phyloP scores from a whole-genome alignment of 2,329 filamentous ascomycete species.

The Corniculantispora saksenae region DNA sequence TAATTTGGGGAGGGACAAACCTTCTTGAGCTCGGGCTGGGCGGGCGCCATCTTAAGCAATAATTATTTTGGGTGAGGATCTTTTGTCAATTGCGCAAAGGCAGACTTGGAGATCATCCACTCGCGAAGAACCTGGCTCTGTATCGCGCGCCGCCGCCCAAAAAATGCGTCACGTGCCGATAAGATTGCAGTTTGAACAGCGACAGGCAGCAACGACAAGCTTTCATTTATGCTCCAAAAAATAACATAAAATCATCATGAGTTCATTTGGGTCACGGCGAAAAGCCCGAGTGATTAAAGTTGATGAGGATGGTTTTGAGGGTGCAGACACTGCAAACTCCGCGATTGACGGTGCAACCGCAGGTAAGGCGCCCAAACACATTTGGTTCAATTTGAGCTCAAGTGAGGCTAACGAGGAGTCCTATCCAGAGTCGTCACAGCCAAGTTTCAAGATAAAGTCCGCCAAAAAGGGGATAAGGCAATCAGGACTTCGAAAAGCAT shows the following conservation, averaged over 20 bases:
- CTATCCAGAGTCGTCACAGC: constrained; percentile 36
- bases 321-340: constrained; percentile 22
- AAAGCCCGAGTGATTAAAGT: constrained; percentile 78
- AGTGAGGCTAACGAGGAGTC: constrained; percentile 18
- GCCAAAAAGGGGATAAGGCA: constrained; percentile 57
- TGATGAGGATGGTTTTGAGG: constrained; percentile 62
- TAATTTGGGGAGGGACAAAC: constrained; percentile 45
- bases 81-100: constrained; percentile 2
- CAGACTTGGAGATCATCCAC: not conserved
- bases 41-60: constrained; percentile 82
- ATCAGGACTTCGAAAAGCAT: constrained; percentile 58
- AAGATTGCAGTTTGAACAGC: constrained; percentile 39
- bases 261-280: constrained; percentile 57
- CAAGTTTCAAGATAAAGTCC: constrained; percentile 44
- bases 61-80: constrained; percentile 21
- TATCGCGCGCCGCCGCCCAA: constrained; percentile 20
- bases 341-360: constrained; percentile 33
- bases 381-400: not conserved
- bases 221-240: constrained; percentile 3
- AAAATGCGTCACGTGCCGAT: constrained; percentile 50
- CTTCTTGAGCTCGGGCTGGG: constrained; percentile 98
- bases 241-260: constrained; percentile 42
- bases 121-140: constrained; percentile 16
- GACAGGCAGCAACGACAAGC: not conserved
- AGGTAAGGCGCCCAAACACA: constrained; percentile 37